Conservation (phyloP, 169 alveolate genomes). For the Babesia ovata region DNA sequence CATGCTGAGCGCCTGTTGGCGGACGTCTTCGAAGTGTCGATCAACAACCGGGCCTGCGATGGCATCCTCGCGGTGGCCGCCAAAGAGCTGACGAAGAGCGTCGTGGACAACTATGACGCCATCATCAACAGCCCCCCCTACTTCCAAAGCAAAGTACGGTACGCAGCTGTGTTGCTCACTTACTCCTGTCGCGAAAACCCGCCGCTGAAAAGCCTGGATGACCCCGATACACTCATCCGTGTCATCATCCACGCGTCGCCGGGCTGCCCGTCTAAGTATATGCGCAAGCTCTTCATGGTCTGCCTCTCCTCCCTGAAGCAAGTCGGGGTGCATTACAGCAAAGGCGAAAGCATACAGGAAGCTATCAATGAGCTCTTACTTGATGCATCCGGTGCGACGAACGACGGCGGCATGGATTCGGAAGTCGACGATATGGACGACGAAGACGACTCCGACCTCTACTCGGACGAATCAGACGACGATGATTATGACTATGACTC, state of each 20-base stretch:
- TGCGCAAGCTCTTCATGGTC: conserved; percentile 17
- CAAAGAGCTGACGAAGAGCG: conserved; percentile 7
- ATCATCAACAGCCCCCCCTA: conserved; percentile 9
- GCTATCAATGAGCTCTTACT: conserved; percentile 6
- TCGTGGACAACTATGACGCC: conserved; percentile 2
- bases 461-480: background rate
- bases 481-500: conserved; percentile 19
- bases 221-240: conserved; percentile 6
- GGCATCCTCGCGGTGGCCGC: conserved; percentile 21
- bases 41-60: conserved; percentile 35
- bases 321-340: conserved; percentile 1
- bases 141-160: conserved; percentile 15
- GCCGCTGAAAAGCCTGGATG: conserved; percentile 25
- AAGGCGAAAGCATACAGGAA: background rate
- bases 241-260: conserved; percentile 1
- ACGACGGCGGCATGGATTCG: conserved; percentile 15
- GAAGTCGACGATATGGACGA: conserved; percentile 10
- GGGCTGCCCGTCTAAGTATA: conserved; percentile 18
- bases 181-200: conserved; percentile 33
- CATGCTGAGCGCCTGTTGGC: conserved; percentile 39
- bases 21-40: conserved; percentile 21
- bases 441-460: conserved; percentile 6
- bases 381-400: background rate
- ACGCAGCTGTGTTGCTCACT: conserved; percentile 2
- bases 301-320: conserved; percentile 26